Conservation (phyloP, 2,329 filamentous ascomycete genomes). For the Teratosphaeria epicoccoides region DNA sequence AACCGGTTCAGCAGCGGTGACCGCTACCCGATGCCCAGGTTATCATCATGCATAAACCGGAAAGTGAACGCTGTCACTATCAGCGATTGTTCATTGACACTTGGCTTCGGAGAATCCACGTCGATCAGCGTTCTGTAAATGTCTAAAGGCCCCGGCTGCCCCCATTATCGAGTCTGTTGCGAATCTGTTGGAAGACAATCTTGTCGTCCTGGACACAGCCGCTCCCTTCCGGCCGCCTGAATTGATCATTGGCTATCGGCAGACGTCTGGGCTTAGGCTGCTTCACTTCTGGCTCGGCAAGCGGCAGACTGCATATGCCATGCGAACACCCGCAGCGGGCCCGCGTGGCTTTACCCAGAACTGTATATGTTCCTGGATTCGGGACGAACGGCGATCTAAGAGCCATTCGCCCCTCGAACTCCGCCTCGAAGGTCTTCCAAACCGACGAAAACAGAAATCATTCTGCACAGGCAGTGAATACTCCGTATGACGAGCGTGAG, state of each 20-base stretch:
- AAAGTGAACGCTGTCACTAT: background rate
- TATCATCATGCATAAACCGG: background rate
- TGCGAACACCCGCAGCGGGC: constrained; percentile 5
- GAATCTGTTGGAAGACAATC: background rate
- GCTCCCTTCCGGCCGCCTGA: constrained; percentile 1
- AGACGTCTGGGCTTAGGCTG: background rate
- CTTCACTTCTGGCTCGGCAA: constrained; percentile 5
- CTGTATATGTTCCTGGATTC: background rate
- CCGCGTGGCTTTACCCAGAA: constrained; percentile 8
- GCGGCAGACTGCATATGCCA: constrained; percentile 3
- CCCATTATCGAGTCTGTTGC: background rate
- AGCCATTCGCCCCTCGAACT: background rate
- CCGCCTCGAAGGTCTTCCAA: background rate
- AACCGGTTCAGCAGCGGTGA: constrained; percentile 5
- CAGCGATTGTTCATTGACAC: background rate
- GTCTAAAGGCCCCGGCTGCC: too few relatives aligned
- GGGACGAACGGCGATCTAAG: background rate
- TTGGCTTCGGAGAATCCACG: background rate
- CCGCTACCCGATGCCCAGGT: constrained; percentile 5
- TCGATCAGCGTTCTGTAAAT: background rate
- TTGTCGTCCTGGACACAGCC: constrained; percentile 1
- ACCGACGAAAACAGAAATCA: background rate
- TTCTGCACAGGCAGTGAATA: background rate
- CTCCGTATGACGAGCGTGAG: background rate
- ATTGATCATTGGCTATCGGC: constrained; percentile 2